Base-by-base conservation (phyloP, 306 rosid species). In the Sindora glabra region DNA sequence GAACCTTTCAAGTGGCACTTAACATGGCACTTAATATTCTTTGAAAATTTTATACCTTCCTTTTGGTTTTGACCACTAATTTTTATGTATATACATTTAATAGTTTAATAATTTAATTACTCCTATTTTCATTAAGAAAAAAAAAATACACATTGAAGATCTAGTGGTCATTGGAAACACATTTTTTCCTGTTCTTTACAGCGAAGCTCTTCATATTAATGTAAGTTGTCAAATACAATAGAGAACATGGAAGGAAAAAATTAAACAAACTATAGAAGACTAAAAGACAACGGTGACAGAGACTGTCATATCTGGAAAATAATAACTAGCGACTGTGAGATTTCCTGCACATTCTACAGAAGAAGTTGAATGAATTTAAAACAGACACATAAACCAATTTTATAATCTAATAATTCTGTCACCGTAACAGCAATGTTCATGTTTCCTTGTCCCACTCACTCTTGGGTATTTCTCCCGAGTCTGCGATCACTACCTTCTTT, bases 401-500 rank as follows among this genome's bases (percentile, higher is more conserved):
- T n/a, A 18, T 41, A 51, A 65, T 48, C 23, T 19, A 54, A 74
- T 48, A 45, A 25, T n/a, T 38, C 48, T 36, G 40, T 1, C 47
- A 30, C 15, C 18, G 17, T 13, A 41, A 14, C 27, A 13, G 53
- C 48, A 52, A 56, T 54, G 39, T 38, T 81, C 71, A 76, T 40
- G 69, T 73, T 78, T 85, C 90, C 62, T 78, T 81, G 26, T 80
- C 84, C 88, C 90, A 78, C 66, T 70, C 70, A 78, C 73, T 68
- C 73, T 65, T 68, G 25, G 94, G 86, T 72, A 89, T 83, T 74
- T 83, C 90, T 40, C 90, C 86, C 3, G 86, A 78, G 68, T 83
- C 96, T 2, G 88, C 79, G 56, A 89, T 78, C 15, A 72, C 69
- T 33, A 89, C 94, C 76, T 85, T 80, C 75, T 83, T 89, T 66